These are phyloP conservation scores for Thermothelomyces thermophilus DNA, from an alignment of 2,329 filamentous ascomycete species.

Conservation along the genomic window DNA sequence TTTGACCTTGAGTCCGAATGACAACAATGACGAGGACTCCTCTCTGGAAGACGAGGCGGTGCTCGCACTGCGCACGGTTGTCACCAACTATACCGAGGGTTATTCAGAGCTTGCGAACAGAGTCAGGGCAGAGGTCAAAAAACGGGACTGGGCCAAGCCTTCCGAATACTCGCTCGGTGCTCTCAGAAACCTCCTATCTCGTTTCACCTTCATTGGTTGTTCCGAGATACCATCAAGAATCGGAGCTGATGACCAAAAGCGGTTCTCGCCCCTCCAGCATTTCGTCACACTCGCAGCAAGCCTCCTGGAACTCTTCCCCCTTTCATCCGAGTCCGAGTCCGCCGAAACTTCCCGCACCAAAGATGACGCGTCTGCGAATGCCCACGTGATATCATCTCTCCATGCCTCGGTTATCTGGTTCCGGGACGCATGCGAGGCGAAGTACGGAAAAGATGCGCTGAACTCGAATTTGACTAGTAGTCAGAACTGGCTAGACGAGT, in stretches of 20 bases:
- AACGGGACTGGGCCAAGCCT: slow-evolving; percentile 24
- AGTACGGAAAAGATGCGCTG: slow-evolving; percentile 15
- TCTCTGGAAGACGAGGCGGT: slow-evolving; percentile 35
- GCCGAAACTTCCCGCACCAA: slow-evolving; percentile 17
- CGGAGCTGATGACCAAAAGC: slow-evolving; percentile 1
- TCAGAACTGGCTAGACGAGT: slow-evolving; percentile 19
- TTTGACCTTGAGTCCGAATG: slow-evolving; percentile 26
- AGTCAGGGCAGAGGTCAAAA: slow-evolving; percentile 21
- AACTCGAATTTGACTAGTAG: slow-evolving; percentile 9
- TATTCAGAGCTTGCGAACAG: slow-evolving; percentile 31
- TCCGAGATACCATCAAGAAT: slow-evolving; percentile 36
- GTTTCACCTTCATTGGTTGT: slow-evolving; percentile 45
- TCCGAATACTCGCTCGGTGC: slow-evolving; percentile 21
- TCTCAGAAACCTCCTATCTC: slow-evolving; percentile 35
- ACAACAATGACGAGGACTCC: slow-evolving; percentile 18
- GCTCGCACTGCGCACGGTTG: slow-evolving; percentile 35
- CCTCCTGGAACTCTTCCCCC: slow-evolving; percentile 26
- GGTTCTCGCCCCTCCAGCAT: slow-evolving; percentile 27
- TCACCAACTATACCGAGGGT: slow-evolving; percentile 31
- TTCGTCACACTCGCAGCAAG: slow-evolving; percentile 35
- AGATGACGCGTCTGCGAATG: slow-evolving; percentile 29
- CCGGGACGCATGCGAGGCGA: slow-evolving; percentile 34
- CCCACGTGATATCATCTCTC: slow-evolving; percentile 33
- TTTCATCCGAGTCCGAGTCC: slow-evolving; percentile 7
- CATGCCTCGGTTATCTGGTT: slow-evolving; percentile 29